Percentiles rank a stretch among this genome's conserved stretches.
Evolutionary conservation across 2,329 filamentous ascomycete genomes (phyloP).

Genomic region (Cladosporium sphaerospermum): DNA sequence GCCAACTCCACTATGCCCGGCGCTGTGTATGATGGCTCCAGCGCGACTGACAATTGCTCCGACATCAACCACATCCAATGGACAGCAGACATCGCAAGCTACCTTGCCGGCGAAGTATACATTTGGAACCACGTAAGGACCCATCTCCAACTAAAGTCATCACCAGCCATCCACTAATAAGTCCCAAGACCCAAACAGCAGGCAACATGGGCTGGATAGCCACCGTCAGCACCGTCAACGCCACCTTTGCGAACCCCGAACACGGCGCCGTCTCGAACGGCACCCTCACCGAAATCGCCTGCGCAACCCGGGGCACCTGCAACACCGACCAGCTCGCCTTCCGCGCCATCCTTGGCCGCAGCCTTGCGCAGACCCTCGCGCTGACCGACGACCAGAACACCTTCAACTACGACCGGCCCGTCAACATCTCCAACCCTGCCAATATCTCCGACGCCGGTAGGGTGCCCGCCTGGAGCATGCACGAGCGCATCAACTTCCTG

Average conservation of each 20-base stretch:
- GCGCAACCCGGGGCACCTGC: constrained; percentile 56
- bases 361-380: constrained; percentile 28
- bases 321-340: constrained; percentile 66
- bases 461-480: background rate
- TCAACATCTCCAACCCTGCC: constrained; percentile 25
- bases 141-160: background rate
- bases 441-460: constrained; percentile 32
- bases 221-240: constrained; percentile 9
- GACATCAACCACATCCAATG: constrained; percentile 48
- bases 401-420: constrained; percentile 18
- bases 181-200: background rate
- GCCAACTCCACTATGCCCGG: background rate
- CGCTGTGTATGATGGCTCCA: constrained; percentile 57
- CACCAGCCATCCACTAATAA: background rate
- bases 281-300: constrained; percentile 61
- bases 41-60: constrained; percentile 48
- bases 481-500: constrained; percentile 13
- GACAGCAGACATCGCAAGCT: constrained; percentile 61
- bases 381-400: constrained; percentile 8
- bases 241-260: constrained; percentile 46
- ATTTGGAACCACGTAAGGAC: constrained; percentile 47
- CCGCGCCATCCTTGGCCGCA: constrained; percentile 58
- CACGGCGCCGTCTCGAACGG: constrained; percentile 37
- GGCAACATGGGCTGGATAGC: background rate
- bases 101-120: constrained; percentile 58